Evolutionary conservation across 169 alveolate species (phyloP).

Genomic region (Plasmodium gaboni): DNA sequence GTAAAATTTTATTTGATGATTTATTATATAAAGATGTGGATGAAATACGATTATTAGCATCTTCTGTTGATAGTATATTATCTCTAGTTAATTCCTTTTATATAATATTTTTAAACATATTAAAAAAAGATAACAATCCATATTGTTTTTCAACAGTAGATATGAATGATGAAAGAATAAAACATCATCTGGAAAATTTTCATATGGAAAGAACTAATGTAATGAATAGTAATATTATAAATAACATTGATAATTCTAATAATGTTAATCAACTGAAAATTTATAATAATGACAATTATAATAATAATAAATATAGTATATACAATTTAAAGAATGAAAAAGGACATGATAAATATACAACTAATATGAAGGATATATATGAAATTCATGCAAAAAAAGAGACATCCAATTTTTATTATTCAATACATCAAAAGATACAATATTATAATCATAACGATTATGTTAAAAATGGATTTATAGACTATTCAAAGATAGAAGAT

Average conservation of each 20-base stretch:
- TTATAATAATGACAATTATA: not conserved
- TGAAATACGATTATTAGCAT: slow-evolving; percentile 63
- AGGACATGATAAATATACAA: too few relatives aligned
- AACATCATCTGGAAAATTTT: not conserved
- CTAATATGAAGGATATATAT: too few relatives aligned
- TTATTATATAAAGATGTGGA: slow-evolving; percentile 62
- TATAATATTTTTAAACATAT: slow-evolving; percentile 71
- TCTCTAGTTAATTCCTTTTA: slow-evolving; percentile 63
- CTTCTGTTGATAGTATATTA: slow-evolving; percentile 61
- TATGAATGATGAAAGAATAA: slow-evolving; percentile 39
- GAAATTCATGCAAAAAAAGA: too few relatives aligned
- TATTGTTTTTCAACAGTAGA: slow-evolving; percentile 71
- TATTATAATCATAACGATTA: not conserved
- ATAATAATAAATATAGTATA: not conserved
- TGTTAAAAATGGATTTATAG: not conserved
- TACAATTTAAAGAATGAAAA: too few relatives aligned
- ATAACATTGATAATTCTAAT: too few relatives aligned
- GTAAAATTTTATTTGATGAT: slow-evolving; percentile 29
- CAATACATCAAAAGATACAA: slow-evolving; percentile 25
- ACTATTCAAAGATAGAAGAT: not conserved
- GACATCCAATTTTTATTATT: slow-evolving; percentile 9
- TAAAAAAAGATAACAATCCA: slow-evolving; percentile 44
- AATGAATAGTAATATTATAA: too few relatives aligned
- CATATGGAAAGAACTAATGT: too few relatives aligned
- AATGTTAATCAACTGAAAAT: not conserved